Evolutionary conservation across 805 yeast species (phyloP), one percentile per base, ranked within the genome.

Genomic region (Barnettozyma salicaria): DNA sequence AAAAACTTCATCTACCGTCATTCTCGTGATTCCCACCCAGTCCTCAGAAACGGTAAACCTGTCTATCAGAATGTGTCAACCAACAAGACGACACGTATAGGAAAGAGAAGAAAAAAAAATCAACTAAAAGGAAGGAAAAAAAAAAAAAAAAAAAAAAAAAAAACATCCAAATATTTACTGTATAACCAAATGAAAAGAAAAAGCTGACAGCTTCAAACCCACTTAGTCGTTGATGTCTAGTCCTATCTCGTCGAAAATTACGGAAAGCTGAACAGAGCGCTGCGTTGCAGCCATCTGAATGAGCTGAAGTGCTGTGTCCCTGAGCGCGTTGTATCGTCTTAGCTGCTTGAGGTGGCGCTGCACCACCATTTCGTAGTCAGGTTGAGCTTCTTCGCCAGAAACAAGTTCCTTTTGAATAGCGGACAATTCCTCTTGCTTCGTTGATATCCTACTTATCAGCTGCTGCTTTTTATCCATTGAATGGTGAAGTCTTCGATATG

Each of bases 221-320:
- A 36, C 9, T 29, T 24, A 24, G 18, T 34, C 22, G 6, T 14
- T 11, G 29, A 24, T 31, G 10, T 55, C 55, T 29, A 61, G 47
- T 0, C 70, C 75, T 66, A 76, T 69, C 48, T 79, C 83, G 11
- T 67, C 62, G 47, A 76, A 56, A 6, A 78, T 67, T 25, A 69
- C 76, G 10, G 60, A 56, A 5, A 74, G 51, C 30, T 68, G 61
- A 19, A 71, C 58, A 19, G 66, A 60, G 41, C 75, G 64, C 41
- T 76, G 80, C 35, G 74, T 76, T 1, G 85, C 81, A 22, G 80
- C 76, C 63, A 77, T 55, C 27, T 72, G 70, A 9, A 77, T 69
- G 42, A 81, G 52, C 6, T 71, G 67, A 36, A 78, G 49, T 0
- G 85, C 83, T 2, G 68, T 64, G 50, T 80, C 88, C 48, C 74